Evolutionary conservation across 371 early-diverging fungal genomes (phyloP), one percentile per base, ranked within the genome.

Genomic region (Mortierella sp.): DNA sequence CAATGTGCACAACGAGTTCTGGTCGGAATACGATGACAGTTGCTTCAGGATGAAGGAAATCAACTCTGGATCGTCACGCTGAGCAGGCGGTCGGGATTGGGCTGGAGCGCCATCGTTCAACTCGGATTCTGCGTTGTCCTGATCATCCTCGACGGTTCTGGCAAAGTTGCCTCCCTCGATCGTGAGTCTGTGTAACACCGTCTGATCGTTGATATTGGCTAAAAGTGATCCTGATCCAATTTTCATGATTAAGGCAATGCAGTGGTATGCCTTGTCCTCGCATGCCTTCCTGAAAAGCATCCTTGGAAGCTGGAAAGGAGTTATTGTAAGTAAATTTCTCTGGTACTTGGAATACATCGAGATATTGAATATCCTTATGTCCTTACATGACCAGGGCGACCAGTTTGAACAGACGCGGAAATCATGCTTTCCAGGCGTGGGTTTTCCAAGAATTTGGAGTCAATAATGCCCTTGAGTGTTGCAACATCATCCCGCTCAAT

Each of bases 191-290:
- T 91, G 92, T 8, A 91, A 54, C 18, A 91, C 47, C 38, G 89
- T 87, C 13, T 91, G 84, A 34, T 90, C 89, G 51, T 90, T 90
- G 52, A 91, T 82, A 56, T 82, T 80, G 21, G 72, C 72, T 9
- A 80, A 67, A 27, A 85, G 54, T 0, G 83, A 69, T 30, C 80
- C 69, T 2, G 81, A 79, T 0, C 82, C 72, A 6, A 64, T 58
- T 2, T 74, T 51, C 27, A 87, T 62, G 21, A 91, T 78, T 52
- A 82, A 74, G 2, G 73, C 70, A 3, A 89, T 70, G 61, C 89
- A 88, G 5, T 66, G 45, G 13, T 81, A 50, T 1, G 88, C 84
- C 26, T 69, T 81, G 19, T 76, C 67, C 49, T 86, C 80, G 38
- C 85, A 84, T 1, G 89, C 88, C 13, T 82, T 66, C 38, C 83